Evolutionary conservation across 2,329 filamentous ascomycete genomes (phyloP).

Genomic region (Podosphaera fusca): DNA sequence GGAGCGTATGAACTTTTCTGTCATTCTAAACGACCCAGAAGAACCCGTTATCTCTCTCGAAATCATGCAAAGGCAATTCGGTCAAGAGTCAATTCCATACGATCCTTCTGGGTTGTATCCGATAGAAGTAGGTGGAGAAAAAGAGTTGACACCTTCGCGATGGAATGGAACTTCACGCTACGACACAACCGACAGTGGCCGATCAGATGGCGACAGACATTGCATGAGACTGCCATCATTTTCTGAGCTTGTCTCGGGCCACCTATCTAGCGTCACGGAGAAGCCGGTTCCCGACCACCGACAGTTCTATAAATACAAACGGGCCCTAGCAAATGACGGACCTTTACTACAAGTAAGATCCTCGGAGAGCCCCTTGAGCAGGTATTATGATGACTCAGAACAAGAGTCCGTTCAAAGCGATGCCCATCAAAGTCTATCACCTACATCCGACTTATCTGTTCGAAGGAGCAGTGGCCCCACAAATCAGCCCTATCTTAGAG

Average conservation of each 20-base stretch:
- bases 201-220: background rate
- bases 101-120: background rate
- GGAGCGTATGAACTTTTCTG: background rate
- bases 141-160: background rate
- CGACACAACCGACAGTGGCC: background rate
- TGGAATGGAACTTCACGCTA: background rate
- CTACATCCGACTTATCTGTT: background rate
- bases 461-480: background rate
- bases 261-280: background rate
- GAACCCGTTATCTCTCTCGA: background rate
- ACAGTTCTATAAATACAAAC: background rate
- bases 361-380: background rate
- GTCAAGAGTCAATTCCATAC: background rate
- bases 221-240: background rate
- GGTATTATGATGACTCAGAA: background rate
- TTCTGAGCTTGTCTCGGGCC: background rate
- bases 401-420: background rate
- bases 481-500: conserved; percentile 2
- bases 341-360: background rate
- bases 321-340: background rate
- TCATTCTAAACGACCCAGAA: background rate
- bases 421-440: background rate
- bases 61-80: background rate
- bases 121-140: background rate
- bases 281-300: background rate